Evolutionary conservation across 208 protist species (phyloP).

Genomic region (Crithidia mellificae): DNA sequence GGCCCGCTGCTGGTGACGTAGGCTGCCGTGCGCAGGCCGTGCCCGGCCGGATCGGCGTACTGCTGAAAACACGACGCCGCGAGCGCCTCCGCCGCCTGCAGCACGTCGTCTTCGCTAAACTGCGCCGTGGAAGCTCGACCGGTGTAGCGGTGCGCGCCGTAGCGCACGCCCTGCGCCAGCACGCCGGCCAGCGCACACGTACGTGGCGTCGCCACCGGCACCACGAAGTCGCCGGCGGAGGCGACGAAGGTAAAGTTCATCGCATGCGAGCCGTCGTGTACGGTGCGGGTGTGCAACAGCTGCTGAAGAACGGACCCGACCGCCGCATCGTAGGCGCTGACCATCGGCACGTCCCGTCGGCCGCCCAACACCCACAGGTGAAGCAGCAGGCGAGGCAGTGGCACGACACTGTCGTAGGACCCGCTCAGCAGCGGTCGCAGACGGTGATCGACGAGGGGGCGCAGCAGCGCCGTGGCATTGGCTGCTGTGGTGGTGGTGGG

Average conservation of each 20-base stretch:
- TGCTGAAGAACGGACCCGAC: slow-evolving; percentile 17
- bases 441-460: slow-evolving; percentile 2
- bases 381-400: slow-evolving; percentile 33
- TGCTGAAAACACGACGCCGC: slow-evolving; percentile 45
- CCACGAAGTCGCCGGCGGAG: slow-evolving; percentile 8
- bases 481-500: background rate
- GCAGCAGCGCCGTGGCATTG: background rate
- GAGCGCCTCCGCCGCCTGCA: slow-evolving; percentile 50
- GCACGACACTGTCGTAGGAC: slow-evolving; percentile 27
- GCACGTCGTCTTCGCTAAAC: slow-evolving; percentile 18
- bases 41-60: slow-evolving; percentile 26
- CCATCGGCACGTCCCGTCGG: slow-evolving; percentile 14
- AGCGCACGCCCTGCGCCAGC: slow-evolving; percentile 33
- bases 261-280: background rate
- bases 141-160: slow-evolving; percentile 31
- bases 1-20: slow-evolving; percentile 22
- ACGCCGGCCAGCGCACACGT: slow-evolving; percentile 30
- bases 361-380: slow-evolving; percentile 32
- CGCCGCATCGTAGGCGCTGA: slow-evolving; percentile 25
- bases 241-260: slow-evolving; percentile 45
- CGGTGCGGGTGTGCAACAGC: slow-evolving; percentile 35
- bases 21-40: slow-evolving; percentile 14
- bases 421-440: slow-evolving; percentile 21
- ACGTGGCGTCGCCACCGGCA: slow-evolving; percentile 27
- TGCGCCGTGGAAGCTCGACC: background rate